Evolutionary conservation across 306 rosid genomes (phyloP).

Genomic region (Chamaecrista fasciculata): DNA sequence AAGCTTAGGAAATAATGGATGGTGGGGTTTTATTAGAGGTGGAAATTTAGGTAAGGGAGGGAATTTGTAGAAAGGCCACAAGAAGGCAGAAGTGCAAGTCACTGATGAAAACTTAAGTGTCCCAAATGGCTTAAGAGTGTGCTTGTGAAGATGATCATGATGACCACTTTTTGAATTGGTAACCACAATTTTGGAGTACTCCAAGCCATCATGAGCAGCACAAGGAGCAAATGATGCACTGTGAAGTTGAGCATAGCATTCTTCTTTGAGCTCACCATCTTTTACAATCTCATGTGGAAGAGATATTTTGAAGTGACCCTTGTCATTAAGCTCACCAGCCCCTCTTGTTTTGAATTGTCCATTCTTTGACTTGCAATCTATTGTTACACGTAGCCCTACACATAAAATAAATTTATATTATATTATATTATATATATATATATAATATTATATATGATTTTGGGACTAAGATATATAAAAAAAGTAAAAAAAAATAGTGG

Average conservation of each 20-base stretch:
- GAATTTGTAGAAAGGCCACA: slow-evolving; percentile 53
- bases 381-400: slow-evolving; percentile 64
- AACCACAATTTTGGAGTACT: slow-evolving; percentile 47
- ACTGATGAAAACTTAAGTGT: slow-evolving; percentile 63
- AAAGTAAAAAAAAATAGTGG: too few species aligned
- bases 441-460: too few species aligned
- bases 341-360: slow-evolving; percentile 67
- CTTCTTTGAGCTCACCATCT: slow-evolving; percentile 56
- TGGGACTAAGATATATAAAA: too few species aligned
- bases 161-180: slow-evolving; percentile 37
- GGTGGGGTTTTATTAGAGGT: background rate
- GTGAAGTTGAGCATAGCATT: slow-evolving; percentile 82
- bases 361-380: slow-evolving; percentile 67
- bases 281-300: slow-evolving; percentile 57
- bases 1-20: slow-evolving; percentile 26
- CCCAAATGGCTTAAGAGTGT: slow-evolving; percentile 45
- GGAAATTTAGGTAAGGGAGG: slow-evolving; percentile 32
- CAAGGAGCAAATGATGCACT: slow-evolving; percentile 69
- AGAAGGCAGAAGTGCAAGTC: slow-evolving; percentile 64
- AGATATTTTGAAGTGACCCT: slow-evolving; percentile 68
- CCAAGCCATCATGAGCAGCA: slow-evolving; percentile 51
- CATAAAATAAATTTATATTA: background rate
- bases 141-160: slow-evolving; percentile 36
- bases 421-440: too few species aligned
- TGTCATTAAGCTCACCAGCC: slow-evolving; percentile 49